Percentiles rank a stretch among this genome's conserved stretches.
These are phyloP conservation scores for Rhododendron henanense DNA, from an alignment of 148 eudicot species.

Conservation along the genomic window DNA sequence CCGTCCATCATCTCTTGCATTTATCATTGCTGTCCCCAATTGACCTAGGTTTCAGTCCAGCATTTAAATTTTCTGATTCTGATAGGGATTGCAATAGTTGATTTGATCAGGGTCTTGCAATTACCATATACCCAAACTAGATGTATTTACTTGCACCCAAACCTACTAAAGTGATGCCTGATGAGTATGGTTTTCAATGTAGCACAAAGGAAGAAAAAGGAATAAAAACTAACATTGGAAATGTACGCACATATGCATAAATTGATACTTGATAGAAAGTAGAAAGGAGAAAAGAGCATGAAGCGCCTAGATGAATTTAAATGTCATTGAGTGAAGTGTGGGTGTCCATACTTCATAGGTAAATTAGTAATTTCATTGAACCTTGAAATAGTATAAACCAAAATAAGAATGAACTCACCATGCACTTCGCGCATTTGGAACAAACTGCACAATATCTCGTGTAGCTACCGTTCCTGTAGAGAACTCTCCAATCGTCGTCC, in stretches of 20 bases:
- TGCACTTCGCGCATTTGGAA: conserved; percentile 80
- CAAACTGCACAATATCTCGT: conserved; percentile 91
- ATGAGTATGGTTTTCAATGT: not conserved
- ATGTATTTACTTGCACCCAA: not conserved
- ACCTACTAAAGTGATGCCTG: not conserved
- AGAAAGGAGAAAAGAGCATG: not conserved
- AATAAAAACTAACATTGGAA: not conserved
- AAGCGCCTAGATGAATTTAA: not conserved
- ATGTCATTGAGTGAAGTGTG: too few species aligned
- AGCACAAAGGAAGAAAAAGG: not conserved
- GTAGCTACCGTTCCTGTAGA: conserved; percentile 77
- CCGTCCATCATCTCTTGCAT: not conserved
- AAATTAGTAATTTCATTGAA: not conserved
- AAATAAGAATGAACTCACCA: conserved; percentile 34
- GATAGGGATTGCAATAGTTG: not conserved
- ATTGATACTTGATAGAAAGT: not conserved
- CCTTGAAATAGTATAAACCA: not conserved
- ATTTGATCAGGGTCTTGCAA: not conserved
- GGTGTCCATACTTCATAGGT: not conserved
- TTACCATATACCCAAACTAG: not conserved
- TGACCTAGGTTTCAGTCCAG: not conserved
- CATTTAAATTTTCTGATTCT: not conserved
- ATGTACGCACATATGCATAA: not conserved
- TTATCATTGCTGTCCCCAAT: not conserved
- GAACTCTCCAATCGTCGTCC: conserved; percentile 76